phyloP scores from a whole-genome alignment of 2,329 filamentous ascomycete species.

The Microascus cirrosus region DNA sequence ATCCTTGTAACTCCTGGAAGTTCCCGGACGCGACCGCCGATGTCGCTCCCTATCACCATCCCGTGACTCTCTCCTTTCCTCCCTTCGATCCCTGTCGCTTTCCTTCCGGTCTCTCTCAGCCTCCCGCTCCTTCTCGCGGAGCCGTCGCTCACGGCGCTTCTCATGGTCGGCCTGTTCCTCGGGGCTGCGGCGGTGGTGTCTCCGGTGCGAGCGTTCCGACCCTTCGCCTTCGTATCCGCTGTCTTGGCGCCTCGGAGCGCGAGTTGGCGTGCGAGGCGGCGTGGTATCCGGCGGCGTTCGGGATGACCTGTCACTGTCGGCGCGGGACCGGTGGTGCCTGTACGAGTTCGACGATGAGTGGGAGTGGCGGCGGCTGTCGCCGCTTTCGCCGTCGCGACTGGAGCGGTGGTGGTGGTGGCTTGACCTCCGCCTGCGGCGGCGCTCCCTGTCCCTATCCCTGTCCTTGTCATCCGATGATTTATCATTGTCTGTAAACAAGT shows the following conservation, averaged over 20 bases:
- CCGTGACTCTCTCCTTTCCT: background rate
- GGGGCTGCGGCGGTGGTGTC: conserved; percentile 25
- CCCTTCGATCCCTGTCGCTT: background rate
- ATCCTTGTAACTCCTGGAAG: background rate
- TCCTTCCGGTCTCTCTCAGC: background rate
- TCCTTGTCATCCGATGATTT: conserved; percentile 19
- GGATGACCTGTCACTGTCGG: conserved; percentile 16
- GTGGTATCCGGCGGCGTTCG: conserved; percentile 7
- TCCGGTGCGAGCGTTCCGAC: background rate
- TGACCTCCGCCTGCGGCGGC: conserved; percentile 2
- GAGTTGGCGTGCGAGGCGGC: background rate
- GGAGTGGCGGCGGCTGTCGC: conserved; percentile 4
- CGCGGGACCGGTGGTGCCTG: conserved; percentile 6
- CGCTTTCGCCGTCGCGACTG: conserved; percentile 5
- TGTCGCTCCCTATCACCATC: background rate
- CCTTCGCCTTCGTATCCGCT: background rate
- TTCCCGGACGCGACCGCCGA: conserved; percentile 1
- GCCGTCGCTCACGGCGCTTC: conserved; percentile 32
- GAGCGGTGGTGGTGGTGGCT: conserved; percentile 2
- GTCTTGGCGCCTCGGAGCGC: conserved; percentile 6
- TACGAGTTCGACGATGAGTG: background rate
- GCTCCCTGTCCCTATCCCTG: conserved; percentile 18
- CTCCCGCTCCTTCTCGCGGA: conserved; percentile 4
- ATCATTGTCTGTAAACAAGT: conserved; percentile 39
- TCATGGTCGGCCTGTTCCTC: conserved; percentile 41